These are phyloP conservation scores for Croton setiger DNA, from an alignment of 441 rosid genomes.

Conservation along the genomic window DNA sequence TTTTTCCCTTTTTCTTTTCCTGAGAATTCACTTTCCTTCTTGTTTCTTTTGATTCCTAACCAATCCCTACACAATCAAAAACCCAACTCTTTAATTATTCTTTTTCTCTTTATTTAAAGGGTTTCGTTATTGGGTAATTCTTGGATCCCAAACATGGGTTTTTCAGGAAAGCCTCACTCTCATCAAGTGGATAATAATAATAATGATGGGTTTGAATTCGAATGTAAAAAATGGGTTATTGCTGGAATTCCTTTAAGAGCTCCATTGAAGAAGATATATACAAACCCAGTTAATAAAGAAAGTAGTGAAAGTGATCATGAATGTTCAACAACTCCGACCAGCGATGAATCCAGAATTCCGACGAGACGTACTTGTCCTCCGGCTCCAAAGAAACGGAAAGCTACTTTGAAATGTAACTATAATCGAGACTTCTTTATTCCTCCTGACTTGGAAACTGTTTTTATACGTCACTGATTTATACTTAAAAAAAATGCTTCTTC, in stretches of 20 bases:
- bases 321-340: slow-evolving; percentile 64
- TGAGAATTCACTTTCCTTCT: slow-evolving; percentile 31
- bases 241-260: slow-evolving; percentile 65
- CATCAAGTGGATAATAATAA: slow-evolving; percentile 34
- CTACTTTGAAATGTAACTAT: slow-evolving; percentile 53
- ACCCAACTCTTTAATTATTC: slow-evolving; percentile 26
- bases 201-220: slow-evolving; percentile 47
- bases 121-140: not conserved
- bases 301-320: slow-evolving; percentile 29
- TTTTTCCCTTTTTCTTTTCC: slow-evolving; percentile 17
- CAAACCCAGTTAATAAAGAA: slow-evolving; percentile 35
- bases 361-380: slow-evolving; percentile 51
- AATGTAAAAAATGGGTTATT: slow-evolving; percentile 55
- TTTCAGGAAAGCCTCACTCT: slow-evolving; percentile 32
- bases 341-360: slow-evolving; percentile 58
- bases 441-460: slow-evolving; percentile 83
- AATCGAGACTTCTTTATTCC: slow-evolving; percentile 64
- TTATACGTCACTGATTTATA: slow-evolving; percentile 34
- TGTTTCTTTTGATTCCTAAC: slow-evolving; percentile 45
- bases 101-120: slow-evolving; percentile 26
- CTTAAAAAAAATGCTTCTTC: not conserved
- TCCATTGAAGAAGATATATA: slow-evolving; percentile 58
- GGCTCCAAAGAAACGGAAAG: slow-evolving; percentile 77
- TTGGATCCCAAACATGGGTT: slow-evolving; percentile 42
- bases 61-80: slow-evolving; percentile 23